Base-by-base conservation (phyloP, 2,329 filamentous ascomycete species). In the Leptodontidium sp. region DNA sequence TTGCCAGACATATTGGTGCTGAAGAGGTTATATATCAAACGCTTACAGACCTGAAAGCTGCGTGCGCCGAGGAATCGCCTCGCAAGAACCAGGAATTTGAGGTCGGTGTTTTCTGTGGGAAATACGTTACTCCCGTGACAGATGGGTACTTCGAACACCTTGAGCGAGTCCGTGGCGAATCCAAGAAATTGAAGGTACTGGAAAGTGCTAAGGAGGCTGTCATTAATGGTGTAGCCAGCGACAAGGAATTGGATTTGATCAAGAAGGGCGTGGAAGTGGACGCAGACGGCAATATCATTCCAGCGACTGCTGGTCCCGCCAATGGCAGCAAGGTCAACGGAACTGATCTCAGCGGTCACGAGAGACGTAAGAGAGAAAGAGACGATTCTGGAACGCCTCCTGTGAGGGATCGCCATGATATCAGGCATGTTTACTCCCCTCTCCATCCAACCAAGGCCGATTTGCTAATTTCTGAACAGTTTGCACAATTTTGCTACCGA, bases 71-170 rank as follows among this genome's bases (percentile, higher is more conserved):
- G 73, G 86, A 93, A 4, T 90, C 88, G 70, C 86, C 89, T 62
- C 82, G 86, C 66, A 78, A 87, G 75, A 84, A 84, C 9, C 83
- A 87, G 71, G 84, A 90, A 66, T 98, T 98, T 73, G 95, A 98
- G 78, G 90, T 97, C 2, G 94, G 95, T 65, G 94, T 98, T 9
- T 98, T 98, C 82, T 93, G 90, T 77, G 95, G 95, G 57, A 88
- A 90, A 72, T 98, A 98, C 80, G 85, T 93, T 70, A 98, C 95
- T 0, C 88, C 89, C 0, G 91, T 98, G 1, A 87, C 91, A 1
- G 86, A 90, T 7, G 90, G 87, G 47, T 98, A 98, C 81, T 96
- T 98, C 74, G 88, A 93, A 73, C 92, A 93, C 75, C 84, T 97
- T 5, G 90, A 93, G 80, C 83, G 86, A 68, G 81, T 94, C 21